These are phyloP conservation scores for Floccularia luteovirens DNA, from an alignment of 768 basidiomycete genomes.

Conservation along the genomic window DNA sequence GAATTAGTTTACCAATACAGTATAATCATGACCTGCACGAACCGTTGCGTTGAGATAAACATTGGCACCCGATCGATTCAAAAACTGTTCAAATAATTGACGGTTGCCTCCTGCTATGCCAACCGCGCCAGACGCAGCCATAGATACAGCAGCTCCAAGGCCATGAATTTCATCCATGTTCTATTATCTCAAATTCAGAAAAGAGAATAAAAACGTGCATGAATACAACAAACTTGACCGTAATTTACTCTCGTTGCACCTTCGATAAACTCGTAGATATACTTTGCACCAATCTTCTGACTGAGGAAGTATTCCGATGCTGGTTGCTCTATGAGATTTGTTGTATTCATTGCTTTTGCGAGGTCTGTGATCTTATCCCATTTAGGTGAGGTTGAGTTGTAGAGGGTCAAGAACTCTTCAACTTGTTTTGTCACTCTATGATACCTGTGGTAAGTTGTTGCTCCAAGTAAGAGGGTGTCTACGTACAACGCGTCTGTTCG, in stretches of 20 bases:
- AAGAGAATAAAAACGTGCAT: constrained; percentile 2
- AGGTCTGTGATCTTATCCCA: constrained; percentile 61
- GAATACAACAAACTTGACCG: constrained; percentile 44
- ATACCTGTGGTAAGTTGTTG: neutral
- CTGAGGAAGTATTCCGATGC: constrained; percentile 48
- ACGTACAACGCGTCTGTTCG: constrained; percentile 47
- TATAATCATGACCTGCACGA: constrained; percentile 5
- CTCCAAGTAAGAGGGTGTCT: neutral
- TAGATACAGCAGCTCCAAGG: constrained; percentile 59
- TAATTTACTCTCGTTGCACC: constrained; percentile 82
- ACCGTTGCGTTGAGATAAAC: constrained; percentile 69
- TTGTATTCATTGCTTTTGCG: constrained; percentile 44
- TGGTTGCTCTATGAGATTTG: constrained; percentile 37
- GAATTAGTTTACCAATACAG: constrained; percentile 2
- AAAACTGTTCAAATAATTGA: constrained; percentile 77
- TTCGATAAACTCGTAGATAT: constrained; percentile 69
- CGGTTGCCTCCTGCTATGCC: constrained; percentile 76
- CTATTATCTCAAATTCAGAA: constrained; percentile 19
- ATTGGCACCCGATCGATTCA: constrained; percentile 61
- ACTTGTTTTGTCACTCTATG: constrained; percentile 44
- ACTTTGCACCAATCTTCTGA: constrained; percentile 49
- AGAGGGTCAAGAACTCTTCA: constrained; percentile 45
- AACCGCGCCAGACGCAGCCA: constrained; percentile 65
- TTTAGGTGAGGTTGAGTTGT: constrained; percentile 42
- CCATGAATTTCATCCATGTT: constrained; percentile 70